phyloP scores from a whole-genome alignment of 2,329 filamentous ascomycete genomes.

The Colletotrichum sp. region DNA sequence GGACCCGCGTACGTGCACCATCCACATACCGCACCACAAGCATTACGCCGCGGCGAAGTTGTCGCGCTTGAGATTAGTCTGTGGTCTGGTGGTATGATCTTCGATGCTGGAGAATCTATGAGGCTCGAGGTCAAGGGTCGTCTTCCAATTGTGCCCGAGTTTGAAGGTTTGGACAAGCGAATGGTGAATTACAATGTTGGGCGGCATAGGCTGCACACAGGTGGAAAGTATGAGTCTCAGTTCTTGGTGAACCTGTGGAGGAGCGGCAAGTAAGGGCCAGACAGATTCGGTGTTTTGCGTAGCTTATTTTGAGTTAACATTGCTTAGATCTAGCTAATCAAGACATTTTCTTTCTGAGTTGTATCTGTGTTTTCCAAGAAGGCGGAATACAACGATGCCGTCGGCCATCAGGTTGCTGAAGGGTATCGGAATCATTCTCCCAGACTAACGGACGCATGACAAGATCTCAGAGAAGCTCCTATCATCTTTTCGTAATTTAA shows the following conservation, averaged over 20 bases:
- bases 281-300: no score
- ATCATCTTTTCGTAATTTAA: background rate
- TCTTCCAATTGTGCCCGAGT: background rate
- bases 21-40: background rate
- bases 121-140: background rate
- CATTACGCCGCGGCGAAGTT: background rate
- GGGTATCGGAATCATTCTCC: accelerated
- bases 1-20: background rate
- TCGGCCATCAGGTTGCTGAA: no score
- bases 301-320: no score
- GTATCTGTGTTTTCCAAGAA: no score
- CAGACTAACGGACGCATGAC: background rate
- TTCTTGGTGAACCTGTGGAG: background rate
- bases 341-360: no score
- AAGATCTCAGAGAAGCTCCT: background rate
- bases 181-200: background rate
- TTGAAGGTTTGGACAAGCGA: background rate
- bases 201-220: background rate
- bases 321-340: no score
- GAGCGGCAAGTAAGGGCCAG: background rate
- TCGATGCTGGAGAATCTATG: background rate
- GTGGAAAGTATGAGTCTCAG: background rate
- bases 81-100: background rate
- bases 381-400: no score
- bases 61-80: background rate